Evolutionary conservation across 805 yeast genomes (phyloP).

Genomic region (Kodamaea nitidulidarum): DNA sequence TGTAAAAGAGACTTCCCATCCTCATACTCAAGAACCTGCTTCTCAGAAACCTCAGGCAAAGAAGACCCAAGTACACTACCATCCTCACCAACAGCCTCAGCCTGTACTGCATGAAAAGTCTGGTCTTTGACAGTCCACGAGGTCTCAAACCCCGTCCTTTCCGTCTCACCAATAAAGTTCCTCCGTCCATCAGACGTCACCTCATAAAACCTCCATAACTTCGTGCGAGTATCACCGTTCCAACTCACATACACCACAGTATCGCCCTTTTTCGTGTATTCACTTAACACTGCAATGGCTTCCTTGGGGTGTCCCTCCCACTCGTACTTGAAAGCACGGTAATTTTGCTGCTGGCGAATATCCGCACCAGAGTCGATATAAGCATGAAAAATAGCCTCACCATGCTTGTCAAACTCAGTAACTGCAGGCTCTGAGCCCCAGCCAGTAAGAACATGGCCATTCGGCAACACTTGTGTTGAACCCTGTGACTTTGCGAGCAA

Average conservation of each 20-base stretch:
- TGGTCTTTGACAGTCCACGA: slow-evolving; percentile 5
- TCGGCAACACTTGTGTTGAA: slow-evolving; percentile 27
- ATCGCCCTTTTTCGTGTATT: slow-evolving; percentile 13
- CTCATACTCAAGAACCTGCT: slow-evolving; percentile 3
- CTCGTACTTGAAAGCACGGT: slow-evolving; percentile 32
- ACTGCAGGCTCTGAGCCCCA: slow-evolving; percentile 40
- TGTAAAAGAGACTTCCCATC: neutral
- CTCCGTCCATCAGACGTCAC: slow-evolving; percentile 12
- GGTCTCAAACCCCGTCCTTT: slow-evolving; percentile 29
- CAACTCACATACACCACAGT: slow-evolving; percentile 28
- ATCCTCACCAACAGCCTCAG: slow-evolving; percentile 14
- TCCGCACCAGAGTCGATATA: slow-evolving; percentile 26
- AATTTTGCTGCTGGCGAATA: slow-evolving; percentile 23
- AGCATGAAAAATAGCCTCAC: slow-evolving; percentile 29
- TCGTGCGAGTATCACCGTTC: slow-evolving; percentile 38
- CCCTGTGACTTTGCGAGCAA: slow-evolving; percentile 30
- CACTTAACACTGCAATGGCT: slow-evolving; percentile 24
- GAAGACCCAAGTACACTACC: slow-evolving; percentile 15
- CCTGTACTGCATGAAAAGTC: slow-evolving; percentile 11
- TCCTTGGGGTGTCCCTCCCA: slow-evolving; percentile 35
- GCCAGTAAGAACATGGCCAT: slow-evolving; percentile 32
- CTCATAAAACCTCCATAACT: slow-evolving; percentile 24
- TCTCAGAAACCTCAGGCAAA: slow-evolving; percentile 5
- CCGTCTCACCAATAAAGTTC: slow-evolving; percentile 15
- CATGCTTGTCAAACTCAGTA: slow-evolving; percentile 28